Evolutionary conservation across 768 basidiomycete species (phyloP), one percentile per base, ranked within the genome.

Genomic region (Albatrellus ellisii): DNA sequence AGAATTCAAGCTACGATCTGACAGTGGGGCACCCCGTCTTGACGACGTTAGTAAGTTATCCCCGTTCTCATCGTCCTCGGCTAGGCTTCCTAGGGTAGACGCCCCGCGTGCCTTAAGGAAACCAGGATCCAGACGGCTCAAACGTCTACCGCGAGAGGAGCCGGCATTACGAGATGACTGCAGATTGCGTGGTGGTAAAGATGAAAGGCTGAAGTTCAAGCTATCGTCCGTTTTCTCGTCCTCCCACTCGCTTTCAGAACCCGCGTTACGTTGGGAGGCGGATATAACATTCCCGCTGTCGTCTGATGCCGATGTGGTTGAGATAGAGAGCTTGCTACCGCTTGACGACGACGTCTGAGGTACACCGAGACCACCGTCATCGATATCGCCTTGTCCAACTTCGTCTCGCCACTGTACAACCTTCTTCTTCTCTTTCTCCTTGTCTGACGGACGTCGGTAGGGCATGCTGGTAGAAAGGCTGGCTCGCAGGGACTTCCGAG

Each of bases 381-480:
- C 81, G 35, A 89, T 62, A 39, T 77, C 70, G 21, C 86, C 87
- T 54, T 79, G 78, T n/a, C 86, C 86, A 5, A 69, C 85, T 58
- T 90, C 81, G 50, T 90, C 86, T 43, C 69, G 73, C 88, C 88
- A 91, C 55, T 90, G 84, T 3, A 91, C 83, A 41, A 73, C 79
- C 57, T 89, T 88, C 50, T 69, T 71, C 45, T 68, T 65, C 43
- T 66, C 73, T 46, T 70, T 73, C 54, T 76, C 73, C 55, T 75
- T 77, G 46, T 80, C 77, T 1, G 79, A 75, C 14, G 69, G 66
- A 40, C 75, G 69, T 29, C 77, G 67, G 53, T 81, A 79, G 2
- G 81, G 72, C 34, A 72, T 70, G 11, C 70, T 60, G 12, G 45
- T 36, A 24, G 64, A 59, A 18, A 76, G 56, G 50, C 76, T 83